Percentiles rank a stretch among this genome's conserved stretches.
These are phyloP conservation scores for Zygosaccharomyces pseudorouxii DNA, from an alignment of 805 yeast species.

Conservation along the genomic window DNA sequence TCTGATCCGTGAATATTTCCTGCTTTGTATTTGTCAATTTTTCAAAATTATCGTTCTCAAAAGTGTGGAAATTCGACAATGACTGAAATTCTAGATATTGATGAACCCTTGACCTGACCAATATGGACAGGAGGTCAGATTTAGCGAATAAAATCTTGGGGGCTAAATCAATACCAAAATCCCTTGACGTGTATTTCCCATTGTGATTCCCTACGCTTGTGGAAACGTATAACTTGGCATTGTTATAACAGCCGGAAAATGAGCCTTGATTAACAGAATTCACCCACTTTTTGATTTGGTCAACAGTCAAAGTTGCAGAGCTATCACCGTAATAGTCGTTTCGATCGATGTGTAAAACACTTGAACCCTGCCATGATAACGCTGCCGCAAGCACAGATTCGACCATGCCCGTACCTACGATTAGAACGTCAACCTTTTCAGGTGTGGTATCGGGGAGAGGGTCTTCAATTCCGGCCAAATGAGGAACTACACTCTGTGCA, in stretches of 20 bases:
- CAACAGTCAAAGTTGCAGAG: constrained; percentile 78
- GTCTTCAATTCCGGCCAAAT: constrained; percentile 71
- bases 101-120: constrained; percentile 81
- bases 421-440: constrained; percentile 78
- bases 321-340: constrained; percentile 87
- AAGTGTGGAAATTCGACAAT: constrained; percentile 85
- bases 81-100: constrained; percentile 91
- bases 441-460: constrained; percentile 59
- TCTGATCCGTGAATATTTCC: constrained; percentile 88
- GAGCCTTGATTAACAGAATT: constrained; percentile 51
- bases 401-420: constrained; percentile 87
- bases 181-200: constrained; percentile 49
- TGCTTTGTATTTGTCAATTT: constrained; percentile 83
- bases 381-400: constrained; percentile 91
- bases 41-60: constrained; percentile 84
- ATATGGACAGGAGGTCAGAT: constrained; percentile 75
- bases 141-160: constrained; percentile 87
- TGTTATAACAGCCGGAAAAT: constrained; percentile 42
- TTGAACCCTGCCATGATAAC: constrained; percentile 97
- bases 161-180: constrained; percentile 81
- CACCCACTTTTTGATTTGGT: constrained; percentile 83
- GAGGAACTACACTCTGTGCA: constrained; percentile 48
- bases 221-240: constrained; percentile 80
- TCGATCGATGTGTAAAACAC: constrained; percentile 82
- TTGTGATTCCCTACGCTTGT: constrained; percentile 40